These are phyloP conservation scores for Agaricus blazei DNA, from an alignment of 768 basidiomycete species.

Conservation along the genomic window DNA sequence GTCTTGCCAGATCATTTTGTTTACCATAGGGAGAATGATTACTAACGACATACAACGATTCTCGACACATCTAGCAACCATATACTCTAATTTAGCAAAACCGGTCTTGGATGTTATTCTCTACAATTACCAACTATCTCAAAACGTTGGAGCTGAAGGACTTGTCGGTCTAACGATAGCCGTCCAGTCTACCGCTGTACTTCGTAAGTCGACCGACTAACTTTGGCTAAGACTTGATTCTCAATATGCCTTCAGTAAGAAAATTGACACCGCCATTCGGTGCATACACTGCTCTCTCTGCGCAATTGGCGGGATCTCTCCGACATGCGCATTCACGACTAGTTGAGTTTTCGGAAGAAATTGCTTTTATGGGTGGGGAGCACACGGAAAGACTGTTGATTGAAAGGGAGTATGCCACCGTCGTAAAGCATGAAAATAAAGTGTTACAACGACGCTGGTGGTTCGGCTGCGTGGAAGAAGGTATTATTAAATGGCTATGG, in stretches of 20 bases:
- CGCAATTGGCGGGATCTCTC: conserved; percentile 82
- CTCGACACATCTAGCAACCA: conserved; percentile 84
- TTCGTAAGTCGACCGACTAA: conserved; percentile 49
- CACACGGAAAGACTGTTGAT: conserved; percentile 87
- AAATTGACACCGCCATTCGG: conserved; percentile 90
- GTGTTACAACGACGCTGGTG: conserved; percentile 79
- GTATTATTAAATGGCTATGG: conserved; percentile 96
- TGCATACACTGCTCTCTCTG: conserved; percentile 81
- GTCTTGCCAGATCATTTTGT: not conserved
- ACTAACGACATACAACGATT: conserved; percentile 95
- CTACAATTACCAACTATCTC: conserved; percentile 93
- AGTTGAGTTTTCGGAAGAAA: conserved; percentile 83
- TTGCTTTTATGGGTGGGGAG: conserved; percentile 86
- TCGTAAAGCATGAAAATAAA: conserved; percentile 81
- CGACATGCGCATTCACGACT: conserved; percentile 91
- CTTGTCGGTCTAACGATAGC: conserved; percentile 76
- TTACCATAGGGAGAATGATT: conserved; percentile 62
- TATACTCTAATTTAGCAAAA: conserved; percentile 93
- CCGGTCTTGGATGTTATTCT: conserved; percentile 88
- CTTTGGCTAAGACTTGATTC: not conserved
- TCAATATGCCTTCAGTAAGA: conserved; percentile 52
- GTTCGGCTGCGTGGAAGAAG: conserved; percentile 92
- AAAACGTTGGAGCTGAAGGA: conserved; percentile 93
- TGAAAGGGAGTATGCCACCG: conserved; percentile 80
- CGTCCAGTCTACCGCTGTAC: conserved; percentile 77